phyloP scores from a whole-genome alignment of 2,329 filamentous ascomycete genomes.

The Taxawa tesnikishii region DNA sequence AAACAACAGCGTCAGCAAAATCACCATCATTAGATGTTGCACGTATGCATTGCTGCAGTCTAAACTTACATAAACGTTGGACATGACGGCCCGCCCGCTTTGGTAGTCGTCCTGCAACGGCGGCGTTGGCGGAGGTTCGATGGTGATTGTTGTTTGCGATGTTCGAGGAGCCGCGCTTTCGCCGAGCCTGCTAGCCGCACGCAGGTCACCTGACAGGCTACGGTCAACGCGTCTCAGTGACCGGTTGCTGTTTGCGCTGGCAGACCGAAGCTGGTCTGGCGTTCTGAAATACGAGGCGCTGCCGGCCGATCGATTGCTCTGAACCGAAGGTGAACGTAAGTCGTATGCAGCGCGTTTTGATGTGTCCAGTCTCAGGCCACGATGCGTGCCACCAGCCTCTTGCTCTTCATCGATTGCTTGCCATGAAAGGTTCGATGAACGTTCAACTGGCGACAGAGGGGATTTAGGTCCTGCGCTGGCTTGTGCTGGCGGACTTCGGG shows the following conservation, averaged over 20 bases:
- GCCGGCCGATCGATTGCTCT: constrained; percentile 31
- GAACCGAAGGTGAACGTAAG: constrained; percentile 26
- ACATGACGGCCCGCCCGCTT: constrained; percentile 59
- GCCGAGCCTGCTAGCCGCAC: constrained; percentile 52
- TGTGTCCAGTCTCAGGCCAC: not conserved
- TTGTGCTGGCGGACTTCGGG: too few relatives aligned
- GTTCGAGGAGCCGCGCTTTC: constrained; percentile 30
- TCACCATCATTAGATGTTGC: constrained; percentile 6
- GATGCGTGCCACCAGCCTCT: not conserved
- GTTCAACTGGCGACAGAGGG: too few relatives aligned
- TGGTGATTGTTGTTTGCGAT: constrained; percentile 25
- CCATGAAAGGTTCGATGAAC: too few relatives aligned
- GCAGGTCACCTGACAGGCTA: constrained; percentile 63
- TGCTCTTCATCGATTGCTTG: not conserved
- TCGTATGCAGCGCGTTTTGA: constrained; percentile 13
- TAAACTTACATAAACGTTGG: constrained; percentile 80
- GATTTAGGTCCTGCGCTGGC: too few relatives aligned
- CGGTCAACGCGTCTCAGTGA: constrained; percentile 57
- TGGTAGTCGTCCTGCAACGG: constrained; percentile 57
- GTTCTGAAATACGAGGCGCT: constrained; percentile 27
- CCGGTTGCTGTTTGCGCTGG: constrained; percentile 46
- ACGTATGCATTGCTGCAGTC: too few relatives aligned
- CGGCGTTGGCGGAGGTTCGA: constrained; percentile 31
- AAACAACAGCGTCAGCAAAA: constrained; percentile 12
- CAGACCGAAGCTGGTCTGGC: constrained; percentile 42